Percentiles rank a stretch among this genome's conserved stretches.
phyloP scores from a whole-genome alignment of 306 rosid genomes.

The Erythrophleum fordii region DNA sequence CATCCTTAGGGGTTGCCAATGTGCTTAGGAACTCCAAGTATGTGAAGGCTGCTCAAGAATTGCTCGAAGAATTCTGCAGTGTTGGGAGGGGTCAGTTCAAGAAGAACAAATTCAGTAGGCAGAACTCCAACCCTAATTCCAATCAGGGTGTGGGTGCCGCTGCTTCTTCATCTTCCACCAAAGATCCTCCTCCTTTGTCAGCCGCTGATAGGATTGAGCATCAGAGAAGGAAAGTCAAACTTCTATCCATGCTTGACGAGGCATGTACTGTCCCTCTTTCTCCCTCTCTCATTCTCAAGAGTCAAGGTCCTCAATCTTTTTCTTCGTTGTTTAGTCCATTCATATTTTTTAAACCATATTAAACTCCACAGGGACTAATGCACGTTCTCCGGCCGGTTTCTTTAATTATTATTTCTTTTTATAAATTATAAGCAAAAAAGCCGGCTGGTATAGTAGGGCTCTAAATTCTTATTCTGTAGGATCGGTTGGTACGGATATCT shows the following conservation, averaged over 20 bases:
- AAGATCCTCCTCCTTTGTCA: slow-evolving; percentile 65
- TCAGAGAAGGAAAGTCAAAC: slow-evolving; percentile 91
- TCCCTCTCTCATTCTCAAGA: slow-evolving; percentile 52
- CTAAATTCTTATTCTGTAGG: slow-evolving; percentile 29
- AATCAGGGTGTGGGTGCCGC: slow-evolving; percentile 41
- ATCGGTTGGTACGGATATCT: slow-evolving; percentile 49
- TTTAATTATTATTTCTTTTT: not conserved
- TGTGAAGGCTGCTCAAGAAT: slow-evolving; percentile 76
- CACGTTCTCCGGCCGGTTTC: slow-evolving; percentile 57
- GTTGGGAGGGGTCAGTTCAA: slow-evolving; percentile 81
- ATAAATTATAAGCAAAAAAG: slow-evolving; percentile 37
- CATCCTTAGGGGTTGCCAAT: slow-evolving; percentile 64
- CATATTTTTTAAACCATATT: slow-evolving; percentile 17
- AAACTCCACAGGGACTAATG: slow-evolving; percentile 44
- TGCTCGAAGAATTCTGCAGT: slow-evolving; percentile 85
- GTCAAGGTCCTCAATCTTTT: slow-evolving; percentile 52
- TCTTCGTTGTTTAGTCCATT: slow-evolving; percentile 29
- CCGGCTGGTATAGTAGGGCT: slow-evolving; percentile 61
- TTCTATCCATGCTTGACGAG: slow-evolving; percentile 88
- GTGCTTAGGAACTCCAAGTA: slow-evolving; percentile 78
- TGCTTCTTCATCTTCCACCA: slow-evolving; percentile 58
- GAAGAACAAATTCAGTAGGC: slow-evolving; percentile 60
- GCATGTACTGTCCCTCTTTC: slow-evolving; percentile 69
- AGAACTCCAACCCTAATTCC: slow-evolving; percentile 72
- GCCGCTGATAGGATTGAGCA: slow-evolving; percentile 84